Evolutionary conservation across 306 rosid genomes (phyloP).

Genomic region (Alnus glutinosa): DNA sequence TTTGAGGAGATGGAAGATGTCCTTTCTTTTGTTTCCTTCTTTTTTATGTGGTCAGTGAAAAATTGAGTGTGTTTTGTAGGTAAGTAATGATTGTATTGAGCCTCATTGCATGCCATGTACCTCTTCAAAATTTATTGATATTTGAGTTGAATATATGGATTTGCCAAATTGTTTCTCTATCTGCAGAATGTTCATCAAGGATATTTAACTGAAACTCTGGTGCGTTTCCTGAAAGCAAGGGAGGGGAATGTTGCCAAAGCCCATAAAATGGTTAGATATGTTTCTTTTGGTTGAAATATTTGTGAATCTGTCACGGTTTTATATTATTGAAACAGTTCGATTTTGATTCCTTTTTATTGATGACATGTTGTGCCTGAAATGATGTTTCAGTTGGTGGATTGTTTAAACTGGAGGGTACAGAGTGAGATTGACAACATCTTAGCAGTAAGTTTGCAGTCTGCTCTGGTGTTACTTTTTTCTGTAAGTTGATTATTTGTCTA

Average conservation of each 20-base stretch:
- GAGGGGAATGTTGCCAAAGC: conserved; percentile 79
- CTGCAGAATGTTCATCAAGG: conserved; percentile 93
- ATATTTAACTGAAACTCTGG: conserved; percentile 52
- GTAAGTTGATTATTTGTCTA: conserved; percentile 12
- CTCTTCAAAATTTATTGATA: not conserved
- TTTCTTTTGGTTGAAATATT: conserved; percentile 26
- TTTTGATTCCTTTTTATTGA: conserved; percentile 18
- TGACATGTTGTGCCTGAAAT: conserved; percentile 14
- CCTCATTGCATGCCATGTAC: not conserved
- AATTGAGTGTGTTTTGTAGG: not conserved
- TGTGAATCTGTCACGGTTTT: conserved; percentile 5
- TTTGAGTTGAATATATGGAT: not conserved
- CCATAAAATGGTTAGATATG: conserved; percentile 74
- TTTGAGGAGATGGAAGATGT: not conserved
- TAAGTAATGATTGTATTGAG: not conserved
- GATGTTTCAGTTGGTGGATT: conserved; percentile 71
- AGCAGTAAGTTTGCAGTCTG: conserved; percentile 51
- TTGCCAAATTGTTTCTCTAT: conserved; percentile 12
- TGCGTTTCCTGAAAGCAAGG: conserved; percentile 93
- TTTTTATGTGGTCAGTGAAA: not conserved
- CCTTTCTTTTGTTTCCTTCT: not conserved
- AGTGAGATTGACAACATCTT: conserved; percentile 85
- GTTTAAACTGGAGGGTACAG: conserved; percentile 87
- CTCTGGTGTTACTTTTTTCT: conserved; percentile 17
- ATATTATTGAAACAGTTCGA: not conserved